Evolutionary conservation across 306 rosid species (phyloP), one percentile per base, ranked within the genome.

Genomic region (Acmispon strigosus): DNA sequence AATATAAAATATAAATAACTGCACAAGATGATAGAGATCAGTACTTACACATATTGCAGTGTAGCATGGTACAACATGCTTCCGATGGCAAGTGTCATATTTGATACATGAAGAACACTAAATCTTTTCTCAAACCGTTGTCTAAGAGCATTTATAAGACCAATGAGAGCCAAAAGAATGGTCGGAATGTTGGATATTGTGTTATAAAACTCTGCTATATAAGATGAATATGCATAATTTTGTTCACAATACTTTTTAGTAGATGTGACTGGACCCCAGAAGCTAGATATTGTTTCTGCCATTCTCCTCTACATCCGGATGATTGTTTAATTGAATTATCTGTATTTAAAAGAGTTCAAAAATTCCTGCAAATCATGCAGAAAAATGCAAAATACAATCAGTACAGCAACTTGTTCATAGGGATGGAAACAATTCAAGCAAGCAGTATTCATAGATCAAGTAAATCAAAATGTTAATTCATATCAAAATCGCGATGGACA

Each of bases 101-200:
- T 90, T 44, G 97, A 87, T 76, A 93, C n/a, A 34, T 90, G 94
- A 73, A 93, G 97, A 51, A 93, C 89, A 47, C 89, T 82, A 84
- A 93, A 90, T 73, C 98, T 88, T 88, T 90, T 93, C 90, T 93
- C 98, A 69, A 93, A 93, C 65, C 90, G 92, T 76, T 90, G 96
- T 41, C 85, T 82, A 14, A 89, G 54, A 44, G 94, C 96, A 86
- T 80, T 88, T 82, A 87, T 73, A 78, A 93, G 96, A 69, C 98
- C 98, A 67, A 90, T 60, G 71, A 93, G 84, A 0, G 98, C 98
- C 92, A 93, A 83, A 69, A 86, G 77, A 85, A 93, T 80, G 86
- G 90, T 50, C 1, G 98, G 94, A 70, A 93, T 54, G 83, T 84
- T 93, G 44, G 98, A 90, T 44, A 88, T 24, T 22, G 98, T 93